A percentile compares a stretch with the other conserved stretches of the same genome.
Evolutionary conservation across 2,329 filamentous ascomycete species (phyloP).

Genomic region (Proliferodiscus dingleyae): DNA sequence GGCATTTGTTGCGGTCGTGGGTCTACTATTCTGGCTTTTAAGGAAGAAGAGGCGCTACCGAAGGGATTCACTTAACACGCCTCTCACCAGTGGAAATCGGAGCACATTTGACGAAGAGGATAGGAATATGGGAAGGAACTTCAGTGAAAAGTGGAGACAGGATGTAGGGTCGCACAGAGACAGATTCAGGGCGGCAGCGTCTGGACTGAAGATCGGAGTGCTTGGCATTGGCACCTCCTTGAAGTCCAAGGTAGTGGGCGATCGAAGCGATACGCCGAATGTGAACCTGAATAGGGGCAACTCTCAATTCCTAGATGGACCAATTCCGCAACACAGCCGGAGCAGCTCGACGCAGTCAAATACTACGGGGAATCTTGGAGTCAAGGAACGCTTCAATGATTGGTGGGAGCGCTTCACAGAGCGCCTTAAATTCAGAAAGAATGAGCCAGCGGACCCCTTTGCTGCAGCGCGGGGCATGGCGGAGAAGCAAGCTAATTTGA

Average conservation of each 20-base stretch:
- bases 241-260: slow-evolving; percentile 24
- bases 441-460: slow-evolving; percentile 37
- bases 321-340: slow-evolving; percentile 35
- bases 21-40: slow-evolving; percentile 25
- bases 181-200: slow-evolving; percentile 13
- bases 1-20: slow-evolving; percentile 25
- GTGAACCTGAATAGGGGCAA: slow-evolving; percentile 49
- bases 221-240: slow-evolving; percentile 23
- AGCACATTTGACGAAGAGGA: slow-evolving; percentile 26
- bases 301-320: slow-evolving; percentile 43
- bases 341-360: slow-evolving; percentile 32
- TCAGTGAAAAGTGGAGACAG: slow-evolving; percentile 17
- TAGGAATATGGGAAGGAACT: slow-evolving; percentile 13
- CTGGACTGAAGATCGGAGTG: slow-evolving; percentile 19
- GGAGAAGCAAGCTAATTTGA: slow-evolving; percentile 23
- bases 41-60: slow-evolving; percentile 18
- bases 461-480: slow-evolving; percentile 22
- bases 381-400: slow-evolving; percentile 37
- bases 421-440: slow-evolving; percentile 35
- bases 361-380: slow-evolving; percentile 8
- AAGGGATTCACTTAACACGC: slow-evolving; percentile 24
- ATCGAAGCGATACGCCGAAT: slow-evolving; percentile 34
- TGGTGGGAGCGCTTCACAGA: slow-evolving; percentile 43
- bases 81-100: slow-evolving; percentile 19
- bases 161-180: slow-evolving; percentile 12